phyloP scores from a whole-genome alignment of 805 yeast species.

The Cyberlindnera misumaiensis region DNA sequence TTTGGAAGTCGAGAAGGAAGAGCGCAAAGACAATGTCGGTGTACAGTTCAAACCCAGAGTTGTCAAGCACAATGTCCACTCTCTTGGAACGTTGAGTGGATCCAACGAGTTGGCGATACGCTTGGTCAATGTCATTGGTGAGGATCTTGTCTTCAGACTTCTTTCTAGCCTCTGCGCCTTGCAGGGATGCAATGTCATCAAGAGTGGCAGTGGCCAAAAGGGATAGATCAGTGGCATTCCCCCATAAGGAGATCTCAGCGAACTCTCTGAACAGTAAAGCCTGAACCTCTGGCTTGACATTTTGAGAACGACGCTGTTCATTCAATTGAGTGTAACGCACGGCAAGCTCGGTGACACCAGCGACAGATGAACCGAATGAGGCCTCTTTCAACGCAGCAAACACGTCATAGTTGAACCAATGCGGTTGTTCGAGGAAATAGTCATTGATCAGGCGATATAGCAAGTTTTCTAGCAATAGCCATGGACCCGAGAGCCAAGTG shows the following conservation, averaged over 20 bases:
- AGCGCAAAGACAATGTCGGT: slow-evolving; percentile 69
- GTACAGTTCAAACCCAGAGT: slow-evolving; percentile 91
- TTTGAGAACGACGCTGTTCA: slow-evolving; percentile 17
- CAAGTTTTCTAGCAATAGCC: slow-evolving; percentile 85
- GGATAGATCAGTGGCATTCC: slow-evolving; percentile 94
- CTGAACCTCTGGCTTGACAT: slow-evolving; percentile 35
- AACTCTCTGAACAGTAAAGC: slow-evolving; percentile 71
- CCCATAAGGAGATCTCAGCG: slow-evolving; percentile 89
- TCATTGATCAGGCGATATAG: slow-evolving; percentile 62
- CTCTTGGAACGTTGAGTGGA: slow-evolving; percentile 27
- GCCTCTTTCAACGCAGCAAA: slow-evolving; percentile 64
- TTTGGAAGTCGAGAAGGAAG: slow-evolving; percentile 63
- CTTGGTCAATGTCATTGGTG: slow-evolving; percentile 62
- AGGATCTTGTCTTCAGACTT: slow-evolving; percentile 74
- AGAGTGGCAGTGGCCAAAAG: slow-evolving; percentile 80
- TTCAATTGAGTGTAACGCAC: slow-evolving; percentile 44
- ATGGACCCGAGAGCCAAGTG: slow-evolving; percentile 82
- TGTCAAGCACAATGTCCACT: slow-evolving; percentile 82
- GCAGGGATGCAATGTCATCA: slow-evolving; percentile 86
- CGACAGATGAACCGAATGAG: slow-evolving; percentile 67
- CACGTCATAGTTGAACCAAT: slow-evolving; percentile 56
- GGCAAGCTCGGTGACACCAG: slow-evolving; percentile 80
- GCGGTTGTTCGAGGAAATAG: slow-evolving; percentile 31
- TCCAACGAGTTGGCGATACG: slow-evolving; percentile 56
- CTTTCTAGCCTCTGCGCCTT: slow-evolving; percentile 82